Evolutionary conservation across 106 monocot genomes (phyloP).

Genomic region (Amphibolis antarctica): DNA sequence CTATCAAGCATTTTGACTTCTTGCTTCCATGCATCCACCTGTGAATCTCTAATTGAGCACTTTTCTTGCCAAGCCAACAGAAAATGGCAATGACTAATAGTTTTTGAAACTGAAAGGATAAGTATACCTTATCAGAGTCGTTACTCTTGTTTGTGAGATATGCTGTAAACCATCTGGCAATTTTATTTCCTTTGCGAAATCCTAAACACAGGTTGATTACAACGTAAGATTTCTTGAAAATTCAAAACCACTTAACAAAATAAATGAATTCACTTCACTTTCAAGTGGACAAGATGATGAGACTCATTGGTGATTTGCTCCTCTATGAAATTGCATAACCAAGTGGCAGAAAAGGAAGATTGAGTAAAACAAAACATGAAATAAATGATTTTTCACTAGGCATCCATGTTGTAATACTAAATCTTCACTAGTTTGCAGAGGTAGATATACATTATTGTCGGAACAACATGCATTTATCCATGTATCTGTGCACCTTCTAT

Average conservation of each 20-base stretch:
- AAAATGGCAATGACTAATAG: background rate
- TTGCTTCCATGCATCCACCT: slow-evolving; percentile 14
- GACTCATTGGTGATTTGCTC: too few species aligned
- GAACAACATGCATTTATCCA: too few species aligned
- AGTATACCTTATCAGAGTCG: slow-evolving; percentile 22
- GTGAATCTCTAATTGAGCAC: background rate
- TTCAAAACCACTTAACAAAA: background rate
- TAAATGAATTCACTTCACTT: background rate
- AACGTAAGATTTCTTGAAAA: background rate
- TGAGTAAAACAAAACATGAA: too few species aligned
- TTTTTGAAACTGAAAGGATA: background rate
- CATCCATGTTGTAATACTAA: too few species aligned
- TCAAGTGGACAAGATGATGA: too few species aligned
- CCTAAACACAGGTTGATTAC: slow-evolving; percentile 16
- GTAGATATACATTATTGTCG: too few species aligned
- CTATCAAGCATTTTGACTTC: background rate
- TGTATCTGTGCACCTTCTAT: too few species aligned
- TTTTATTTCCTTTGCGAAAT: slow-evolving; percentile 43
- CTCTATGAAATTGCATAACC: too few species aligned
- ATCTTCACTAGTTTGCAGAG: too few species aligned
- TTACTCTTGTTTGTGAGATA: slow-evolving; percentile 25
- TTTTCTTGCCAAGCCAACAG: background rate
- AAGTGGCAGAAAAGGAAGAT: too few species aligned
- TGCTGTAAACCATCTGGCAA: slow-evolving; percentile 47
- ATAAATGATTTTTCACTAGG: too few species aligned